phyloP scores from a whole-genome alignment of 1,139 yeast species.

The Magnusiomyces suaveolens region DNA sequence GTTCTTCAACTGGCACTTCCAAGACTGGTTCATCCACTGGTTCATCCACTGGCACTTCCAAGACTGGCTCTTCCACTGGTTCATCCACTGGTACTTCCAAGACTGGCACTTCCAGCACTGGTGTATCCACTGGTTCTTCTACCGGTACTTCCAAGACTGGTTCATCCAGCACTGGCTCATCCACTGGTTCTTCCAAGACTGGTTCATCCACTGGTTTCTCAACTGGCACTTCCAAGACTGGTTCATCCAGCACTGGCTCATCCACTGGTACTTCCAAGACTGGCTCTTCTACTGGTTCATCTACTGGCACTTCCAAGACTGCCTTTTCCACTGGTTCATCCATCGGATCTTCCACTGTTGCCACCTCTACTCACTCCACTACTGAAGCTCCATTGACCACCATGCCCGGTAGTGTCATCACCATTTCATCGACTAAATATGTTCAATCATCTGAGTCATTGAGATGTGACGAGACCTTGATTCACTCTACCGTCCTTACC shows the following conservation, averaged over 20 bases:
- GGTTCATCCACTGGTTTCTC: neutral
- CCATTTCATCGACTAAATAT: neutral
- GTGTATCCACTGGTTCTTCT: neutral
- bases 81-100: neutral
- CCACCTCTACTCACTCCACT: neutral
- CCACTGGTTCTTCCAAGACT: neutral
- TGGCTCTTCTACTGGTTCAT: neutral
- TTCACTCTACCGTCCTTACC: neutral
- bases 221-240: constrained; percentile 1
- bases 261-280: no score
- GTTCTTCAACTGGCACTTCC: neutral
- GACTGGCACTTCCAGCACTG: neutral
- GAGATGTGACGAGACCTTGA: neutral
- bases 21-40: neutral
- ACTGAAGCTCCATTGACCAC: neutral
- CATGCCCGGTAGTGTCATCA: no score
- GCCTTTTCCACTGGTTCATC: neutral
- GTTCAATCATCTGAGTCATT: neutral
- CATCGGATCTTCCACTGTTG: neutral
- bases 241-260: neutral
- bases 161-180: neutral
- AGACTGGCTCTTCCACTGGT: neutral
- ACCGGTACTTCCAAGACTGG: neutral
- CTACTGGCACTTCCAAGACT: neutral
- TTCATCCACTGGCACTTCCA: neutral